Base-by-base conservation (phyloP, 371 early-diverging fungal genomes). In the Mycotypha africana region DNA sequence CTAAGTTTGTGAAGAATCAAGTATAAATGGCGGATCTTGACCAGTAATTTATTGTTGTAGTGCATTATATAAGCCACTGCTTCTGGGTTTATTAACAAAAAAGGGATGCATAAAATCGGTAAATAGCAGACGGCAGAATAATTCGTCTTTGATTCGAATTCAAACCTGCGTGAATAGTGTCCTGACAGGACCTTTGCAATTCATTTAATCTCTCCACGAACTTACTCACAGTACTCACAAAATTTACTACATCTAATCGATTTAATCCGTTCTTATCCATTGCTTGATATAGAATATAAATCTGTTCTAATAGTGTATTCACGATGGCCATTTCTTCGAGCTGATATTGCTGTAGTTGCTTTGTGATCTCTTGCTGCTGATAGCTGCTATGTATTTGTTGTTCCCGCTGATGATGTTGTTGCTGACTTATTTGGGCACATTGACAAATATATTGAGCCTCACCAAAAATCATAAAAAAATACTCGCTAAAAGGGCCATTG, bases 381-480 rank as follows among this genome's bases (percentile, higher is more conserved):
- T n/a, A n/a, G n/a, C n/a, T n/a, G n/a, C n/a, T n/a, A n/a, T n/a
- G n/a, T n/a, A n/a, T n/a, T n/a, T n/a, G n/a, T n/a, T n/a, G n/a
- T n/a, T n/a, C n/a, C n/a, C n/a, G n/a, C n/a, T n/a, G n/a, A n/a
- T n/a, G n/a, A n/a, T 28, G 28, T 28, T 8, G 28, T 28, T 11
- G 11, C 11, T 28, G 5, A 11, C 11, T 11, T 28, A 11, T 28
- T 28, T 28, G 28, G 11, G 28, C 11, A 25, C 14, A 23, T 9
- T 28, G 19, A 38, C 46, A 46, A 3, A 31, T 23, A 16, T 20
- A 42, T 14, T 42, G 16, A 1, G 37, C 38, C 20, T 48, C 26
- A 8, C 55, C 55, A 35, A 39, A 49, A 12, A 54, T n/a, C 44
- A 48, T 38, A 22, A 39, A 54, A 19, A 44, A 49, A 15, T 35